Evolutionary conservation across 2,329 filamentous ascomycete species (phyloP).

Genomic region (Colletotrichum melonis): DNA sequence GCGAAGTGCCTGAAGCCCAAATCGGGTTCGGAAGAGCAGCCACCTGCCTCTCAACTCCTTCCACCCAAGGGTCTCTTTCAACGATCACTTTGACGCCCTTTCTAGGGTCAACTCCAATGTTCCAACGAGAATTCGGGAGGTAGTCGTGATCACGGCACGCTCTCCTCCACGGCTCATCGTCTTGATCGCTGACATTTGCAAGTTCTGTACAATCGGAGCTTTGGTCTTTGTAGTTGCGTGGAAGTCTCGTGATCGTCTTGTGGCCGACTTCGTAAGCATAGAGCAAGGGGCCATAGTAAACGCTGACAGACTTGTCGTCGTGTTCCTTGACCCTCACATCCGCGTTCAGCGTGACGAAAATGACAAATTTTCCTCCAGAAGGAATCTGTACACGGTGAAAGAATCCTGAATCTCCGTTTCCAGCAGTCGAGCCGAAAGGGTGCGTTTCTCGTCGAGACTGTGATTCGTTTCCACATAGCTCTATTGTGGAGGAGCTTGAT

Average conservation of each 20-base stretch:
- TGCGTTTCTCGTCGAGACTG: neutral
- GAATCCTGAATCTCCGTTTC: neutral
- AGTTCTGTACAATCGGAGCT: conserved; percentile 41
- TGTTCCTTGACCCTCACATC: conserved; percentile 39
- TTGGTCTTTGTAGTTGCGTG: conserved; percentile 25
- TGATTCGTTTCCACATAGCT: neutral
- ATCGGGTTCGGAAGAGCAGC: conserved; percentile 43
- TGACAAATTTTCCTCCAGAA: conserved; percentile 15
- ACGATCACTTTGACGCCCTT: neutral
- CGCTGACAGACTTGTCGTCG: conserved; percentile 49
- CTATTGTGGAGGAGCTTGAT: neutral
- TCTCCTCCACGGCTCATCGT: conserved; percentile 37
- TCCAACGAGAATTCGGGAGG: conserved; percentile 47
- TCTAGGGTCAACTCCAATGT: conserved; percentile 43
- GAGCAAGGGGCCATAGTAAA: conserved; percentile 56
- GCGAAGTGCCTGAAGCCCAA: conserved; percentile 48
- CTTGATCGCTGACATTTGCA: conserved; percentile 19
- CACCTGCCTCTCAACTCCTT: conserved; percentile 27
- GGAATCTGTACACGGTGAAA: conserved; percentile 18
- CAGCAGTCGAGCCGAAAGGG: neutral
- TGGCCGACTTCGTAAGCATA: conserved; percentile 54
- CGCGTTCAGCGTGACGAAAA: conserved; percentile 35
- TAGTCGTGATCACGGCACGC: conserved; percentile 45
- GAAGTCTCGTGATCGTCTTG: conserved; percentile 12
- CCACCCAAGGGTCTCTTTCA: conserved; percentile 37